phyloP scores from a whole-genome alignment of 2,329 filamentous ascomycete species.

The Aschersonia sp. region DNA sequence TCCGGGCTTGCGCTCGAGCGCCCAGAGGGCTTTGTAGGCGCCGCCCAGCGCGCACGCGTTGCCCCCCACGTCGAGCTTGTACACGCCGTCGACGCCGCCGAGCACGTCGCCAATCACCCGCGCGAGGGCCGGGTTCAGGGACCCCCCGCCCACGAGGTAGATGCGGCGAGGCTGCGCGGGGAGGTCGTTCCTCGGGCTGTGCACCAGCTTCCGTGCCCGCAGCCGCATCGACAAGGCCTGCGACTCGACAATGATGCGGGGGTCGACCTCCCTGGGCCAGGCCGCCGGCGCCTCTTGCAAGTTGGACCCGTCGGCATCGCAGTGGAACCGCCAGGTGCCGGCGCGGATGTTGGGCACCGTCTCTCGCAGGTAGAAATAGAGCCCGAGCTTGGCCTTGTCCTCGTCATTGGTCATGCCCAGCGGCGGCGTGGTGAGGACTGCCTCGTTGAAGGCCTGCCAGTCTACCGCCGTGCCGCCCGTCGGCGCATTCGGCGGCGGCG shows the following conservation, averaged over 20 bases:
- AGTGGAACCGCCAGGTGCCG: slow-evolving; percentile 75
- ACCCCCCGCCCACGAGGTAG: slow-evolving; percentile 89
- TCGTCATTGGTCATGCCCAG: slow-evolving; percentile 43
- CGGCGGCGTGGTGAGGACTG: slow-evolving; percentile 51
- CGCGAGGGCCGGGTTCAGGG: slow-evolving; percentile 78
- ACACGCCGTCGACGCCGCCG: slow-evolving; percentile 79
- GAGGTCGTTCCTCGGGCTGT: slow-evolving; percentile 34
- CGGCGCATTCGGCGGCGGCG: slow-evolving; percentile 24
- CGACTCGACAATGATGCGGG: slow-evolving; percentile 81
- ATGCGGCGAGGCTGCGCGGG: slow-evolving; percentile 78
- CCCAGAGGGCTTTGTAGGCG: slow-evolving; percentile 95
- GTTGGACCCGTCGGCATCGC: slow-evolving; percentile 37
- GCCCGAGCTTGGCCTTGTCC: slow-evolving; percentile 63
- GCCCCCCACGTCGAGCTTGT: slow-evolving; percentile 82
- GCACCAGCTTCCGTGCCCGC: slow-evolving; percentile 64
- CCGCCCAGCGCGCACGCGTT: slow-evolving; percentile 90
- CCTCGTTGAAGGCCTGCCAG: slow-evolving; percentile 72
- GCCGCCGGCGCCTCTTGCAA: slow-evolving; percentile 18
- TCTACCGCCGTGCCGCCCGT: slow-evolving; percentile 24
- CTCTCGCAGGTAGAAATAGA: slow-evolving; percentile 93
- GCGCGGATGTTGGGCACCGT: slow-evolving; percentile 83
- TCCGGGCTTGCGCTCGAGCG: slow-evolving; percentile 49
- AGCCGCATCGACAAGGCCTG: slow-evolving; percentile 85
- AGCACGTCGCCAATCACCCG: slow-evolving; percentile 75
- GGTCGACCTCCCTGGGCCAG: slow-evolving; percentile 51